Conservation (phyloP, 305 asterid genomes). For the Fraxinus sp. region DNA sequence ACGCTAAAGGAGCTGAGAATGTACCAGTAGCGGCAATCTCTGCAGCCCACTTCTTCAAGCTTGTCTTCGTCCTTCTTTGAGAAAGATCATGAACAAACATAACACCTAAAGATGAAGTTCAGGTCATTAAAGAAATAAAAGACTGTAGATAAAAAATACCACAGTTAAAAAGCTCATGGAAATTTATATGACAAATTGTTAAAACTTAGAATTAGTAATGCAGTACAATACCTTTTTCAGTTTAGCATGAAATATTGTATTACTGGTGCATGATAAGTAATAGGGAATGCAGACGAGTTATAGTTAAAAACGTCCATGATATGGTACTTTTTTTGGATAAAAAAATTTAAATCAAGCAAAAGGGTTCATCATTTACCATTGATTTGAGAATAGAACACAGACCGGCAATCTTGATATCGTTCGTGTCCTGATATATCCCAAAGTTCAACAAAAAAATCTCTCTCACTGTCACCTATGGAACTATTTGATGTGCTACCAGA, state of each 20-base stretch:
- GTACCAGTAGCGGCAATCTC: conserved; percentile 86
- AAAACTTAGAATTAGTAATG: not conserved
- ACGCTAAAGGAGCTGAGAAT: conserved; percentile 89
- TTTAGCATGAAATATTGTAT: not conserved
- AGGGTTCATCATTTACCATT: conserved; percentile 52
- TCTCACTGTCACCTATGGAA: conserved; percentile 56
- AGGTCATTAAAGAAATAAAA: not conserved
- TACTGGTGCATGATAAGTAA: not conserved
- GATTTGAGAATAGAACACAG: conserved; percentile 89
- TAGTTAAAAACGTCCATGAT: not conserved
- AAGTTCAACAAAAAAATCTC: conserved; percentile 86
- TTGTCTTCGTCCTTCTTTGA: conserved; percentile 83
- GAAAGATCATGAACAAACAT: conserved; percentile 93
- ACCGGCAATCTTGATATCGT: conserved; percentile 86
- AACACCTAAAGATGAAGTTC: conserved; percentile 53
- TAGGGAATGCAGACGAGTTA: not conserved
- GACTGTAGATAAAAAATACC: conserved; percentile 4
- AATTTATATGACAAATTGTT: not conserved
- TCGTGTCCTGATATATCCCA: conserved; percentile 99
- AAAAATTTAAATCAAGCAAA: not conserved
- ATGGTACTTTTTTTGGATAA: not conserved
- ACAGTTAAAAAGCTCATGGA: not conserved
- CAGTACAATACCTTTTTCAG: not conserved
- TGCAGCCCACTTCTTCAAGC: conserved; percentile 92
- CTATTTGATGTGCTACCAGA: conserved; percentile 75